Evolutionary conservation across 768 basidiomycete genomes (phyloP), one percentile per base, ranked within the genome.

Genomic region (Lentinula lateritia): DNA sequence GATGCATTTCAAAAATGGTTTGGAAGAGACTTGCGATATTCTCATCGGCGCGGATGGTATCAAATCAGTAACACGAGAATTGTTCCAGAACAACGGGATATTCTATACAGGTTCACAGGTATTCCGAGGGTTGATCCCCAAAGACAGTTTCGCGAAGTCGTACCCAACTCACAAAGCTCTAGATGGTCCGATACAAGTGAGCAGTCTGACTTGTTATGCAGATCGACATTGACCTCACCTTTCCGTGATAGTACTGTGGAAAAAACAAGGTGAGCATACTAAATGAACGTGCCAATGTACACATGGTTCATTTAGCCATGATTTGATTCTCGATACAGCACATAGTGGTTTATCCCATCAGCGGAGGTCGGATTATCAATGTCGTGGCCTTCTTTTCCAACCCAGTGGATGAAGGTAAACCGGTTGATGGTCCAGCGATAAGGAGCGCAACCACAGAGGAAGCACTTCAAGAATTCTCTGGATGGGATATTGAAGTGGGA

Each of bases 281-380:
- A 13, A 6, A 55, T 6, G 15, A 16, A 16, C 10, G 23, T 28
- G 20, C 45, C 58, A 55, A 20, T 41, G 10, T 38, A 23, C 23
- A 6, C 23, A 18, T 28, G 16, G 32, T 10, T 42, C 5, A 18
- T 16, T 36, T 4, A 53, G 28, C 28, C 23, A 28, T 28, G 28
- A 28, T 28, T 28, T 28, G 28, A 28, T 28, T 48, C 39, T 12
- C 18, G 20, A 35, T 13, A 32, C 32, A 86, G 83, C 78, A 81
- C 67, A 59, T 83, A 16, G 70, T 85, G 2, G 74, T 72, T 0
- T 86, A 86, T 67, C 77, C 82, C 0, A 76, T 86, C 12, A 78
- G 82, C 1, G 72, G 76, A 38, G 83, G 80, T 10, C 73, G 73
- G 56, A 69, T 76, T 32, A 72, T 86, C 62, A 87, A 85, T 63